These are phyloP conservation scores for Phytophthora citricola DNA, from an alignment of 352 stramenopile species.

Conservation along the genomic window DNA sequence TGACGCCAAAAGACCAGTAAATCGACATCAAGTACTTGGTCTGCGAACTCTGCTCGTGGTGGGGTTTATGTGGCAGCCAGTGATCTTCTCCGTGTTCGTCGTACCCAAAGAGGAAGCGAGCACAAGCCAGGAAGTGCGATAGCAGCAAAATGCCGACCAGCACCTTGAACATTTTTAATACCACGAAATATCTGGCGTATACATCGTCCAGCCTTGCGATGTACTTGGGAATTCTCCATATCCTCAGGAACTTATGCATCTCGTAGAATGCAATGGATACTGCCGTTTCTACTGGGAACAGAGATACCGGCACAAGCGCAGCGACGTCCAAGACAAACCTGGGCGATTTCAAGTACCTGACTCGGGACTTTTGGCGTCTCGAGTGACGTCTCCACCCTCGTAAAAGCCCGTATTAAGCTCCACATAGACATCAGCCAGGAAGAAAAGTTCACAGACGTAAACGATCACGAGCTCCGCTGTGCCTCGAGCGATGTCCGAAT, in stretches of 20 bases:
- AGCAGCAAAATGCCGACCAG: conserved; percentile 53
- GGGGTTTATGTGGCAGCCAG: conserved; percentile 50
- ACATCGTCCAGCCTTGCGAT: conserved; percentile 62
- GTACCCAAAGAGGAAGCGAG: conserved; percentile 63
- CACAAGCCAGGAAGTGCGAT: conserved; percentile 67
- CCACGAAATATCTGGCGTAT: conserved; percentile 60
- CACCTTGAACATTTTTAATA: conserved; percentile 78
- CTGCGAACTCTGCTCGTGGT: conserved; percentile 19
- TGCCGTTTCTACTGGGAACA: conserved; percentile 25
- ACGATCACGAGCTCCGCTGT: conserved; percentile 42
- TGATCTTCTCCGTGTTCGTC: conserved; percentile 50
- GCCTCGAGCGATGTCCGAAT: conserved; percentile 18
- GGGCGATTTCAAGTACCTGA: conserved; percentile 62
- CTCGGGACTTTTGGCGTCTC: conserved; percentile 54
- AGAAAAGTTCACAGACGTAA: conserved; percentile 66
- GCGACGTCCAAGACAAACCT: conserved; percentile 59
- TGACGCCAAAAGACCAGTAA: conserved; percentile 68
- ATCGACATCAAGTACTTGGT: conserved; percentile 65
- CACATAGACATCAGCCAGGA: conserved; percentile 62
- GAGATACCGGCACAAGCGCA: conserved; percentile 52
- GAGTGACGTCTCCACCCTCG: conserved; percentile 63
- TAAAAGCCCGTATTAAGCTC: conserved; percentile 80
- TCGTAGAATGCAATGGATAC: conserved; percentile 56
- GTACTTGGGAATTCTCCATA: conserved; percentile 61
- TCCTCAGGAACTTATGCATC: conserved; percentile 65